Evolutionary conservation across 129 eudicot genomes (phyloP).

Genomic region (Erigeron canadensis): DNA sequence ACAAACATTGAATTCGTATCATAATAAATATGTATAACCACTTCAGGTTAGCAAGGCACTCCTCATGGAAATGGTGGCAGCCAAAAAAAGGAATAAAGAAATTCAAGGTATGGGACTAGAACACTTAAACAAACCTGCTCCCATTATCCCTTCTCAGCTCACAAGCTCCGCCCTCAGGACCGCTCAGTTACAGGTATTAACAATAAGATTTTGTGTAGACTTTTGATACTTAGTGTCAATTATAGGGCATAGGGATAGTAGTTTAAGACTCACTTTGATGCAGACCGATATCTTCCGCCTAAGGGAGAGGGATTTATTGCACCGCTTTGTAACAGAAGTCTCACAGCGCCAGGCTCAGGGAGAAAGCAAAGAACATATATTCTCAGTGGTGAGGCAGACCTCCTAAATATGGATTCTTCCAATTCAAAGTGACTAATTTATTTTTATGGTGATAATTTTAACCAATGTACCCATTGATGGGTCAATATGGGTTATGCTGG

Average conservation of each 20-base stretch:
- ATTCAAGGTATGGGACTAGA: slow-evolving; percentile 79
- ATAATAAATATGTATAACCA: not conserved
- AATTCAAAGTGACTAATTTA: not conserved
- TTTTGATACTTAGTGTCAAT: not conserved
- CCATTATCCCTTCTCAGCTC: slow-evolving; percentile 72
- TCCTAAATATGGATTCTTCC: not conserved
- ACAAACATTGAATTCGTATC: not conserved
- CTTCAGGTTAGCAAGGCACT: slow-evolving; percentile 88
- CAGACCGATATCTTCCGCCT: slow-evolving; percentile 74
- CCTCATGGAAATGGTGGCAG: slow-evolving; percentile 62
- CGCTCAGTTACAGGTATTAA: slow-evolving; percentile 64
- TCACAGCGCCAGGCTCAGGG: slow-evolving; percentile 65
- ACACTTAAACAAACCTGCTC: slow-evolving; percentile 73
- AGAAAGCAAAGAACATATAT: slow-evolving; percentile 70
- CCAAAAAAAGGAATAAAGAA: slow-evolving; percentile 63
- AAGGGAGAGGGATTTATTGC: slow-evolving; percentile 80
- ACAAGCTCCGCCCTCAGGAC: slow-evolving; percentile 61
- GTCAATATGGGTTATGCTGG: not conserved
- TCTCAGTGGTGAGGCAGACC: slow-evolving; percentile 45
- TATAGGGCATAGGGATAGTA: not conserved
- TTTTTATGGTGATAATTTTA: not conserved
- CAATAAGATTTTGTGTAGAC: not conserved
- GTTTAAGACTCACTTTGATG: slow-evolving; percentile 15
- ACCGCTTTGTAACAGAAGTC: slow-evolving; percentile 74
- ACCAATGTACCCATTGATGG: not conserved